Conservation (phyloP, 2,329 filamentous ascomycete species). For the Clonostachys rhizophaga region DNA sequence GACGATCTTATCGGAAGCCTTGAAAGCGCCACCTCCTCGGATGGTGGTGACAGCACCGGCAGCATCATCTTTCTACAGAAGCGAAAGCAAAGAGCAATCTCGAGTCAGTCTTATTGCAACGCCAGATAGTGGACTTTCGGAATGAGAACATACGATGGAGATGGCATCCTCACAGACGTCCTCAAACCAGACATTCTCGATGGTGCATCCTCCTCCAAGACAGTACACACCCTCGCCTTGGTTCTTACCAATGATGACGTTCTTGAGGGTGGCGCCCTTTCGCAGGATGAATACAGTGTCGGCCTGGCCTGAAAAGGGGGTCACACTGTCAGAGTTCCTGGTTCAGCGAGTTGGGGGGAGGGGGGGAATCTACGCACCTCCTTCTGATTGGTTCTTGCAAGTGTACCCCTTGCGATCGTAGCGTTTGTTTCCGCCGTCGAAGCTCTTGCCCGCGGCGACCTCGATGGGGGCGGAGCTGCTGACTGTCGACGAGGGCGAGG, state of each 20-base stretch:
- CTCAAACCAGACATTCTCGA: conserved; percentile 15
- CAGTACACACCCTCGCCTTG: conserved; percentile 17
- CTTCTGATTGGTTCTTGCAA: conserved; percentile 12
- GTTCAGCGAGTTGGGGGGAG: neutral
- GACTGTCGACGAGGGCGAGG: conserved; percentile 11
- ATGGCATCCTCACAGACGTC: conserved; percentile 16
- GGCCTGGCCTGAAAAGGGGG: neutral
- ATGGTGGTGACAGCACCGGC: conserved; percentile 16
- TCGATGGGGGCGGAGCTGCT: conserved; percentile 20
- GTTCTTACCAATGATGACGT: conserved; percentile 12
- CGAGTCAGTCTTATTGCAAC: neutral
- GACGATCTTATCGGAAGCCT: conserved; percentile 30
- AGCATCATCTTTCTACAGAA: conserved; percentile 9
- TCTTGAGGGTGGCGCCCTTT: conserved; percentile 9
- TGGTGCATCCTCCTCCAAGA: conserved; percentile 13
- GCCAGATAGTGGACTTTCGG: neutral
- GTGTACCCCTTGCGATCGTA: conserved; percentile 23
- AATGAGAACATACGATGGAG: conserved; percentile 6
- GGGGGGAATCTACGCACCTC: neutral
- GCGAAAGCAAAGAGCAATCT: neutral
- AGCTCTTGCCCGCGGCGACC: conserved; percentile 13
- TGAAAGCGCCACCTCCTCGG: conserved; percentile 28
- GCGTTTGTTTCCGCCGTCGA: conserved; percentile 18
- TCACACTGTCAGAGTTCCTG: too few relatives aligned
- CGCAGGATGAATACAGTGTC: conserved; percentile 11